phyloP scores from a whole-genome alignment of 768 basidiomycete genomes.

The Chalciporus pseudorubinellus region DNA sequence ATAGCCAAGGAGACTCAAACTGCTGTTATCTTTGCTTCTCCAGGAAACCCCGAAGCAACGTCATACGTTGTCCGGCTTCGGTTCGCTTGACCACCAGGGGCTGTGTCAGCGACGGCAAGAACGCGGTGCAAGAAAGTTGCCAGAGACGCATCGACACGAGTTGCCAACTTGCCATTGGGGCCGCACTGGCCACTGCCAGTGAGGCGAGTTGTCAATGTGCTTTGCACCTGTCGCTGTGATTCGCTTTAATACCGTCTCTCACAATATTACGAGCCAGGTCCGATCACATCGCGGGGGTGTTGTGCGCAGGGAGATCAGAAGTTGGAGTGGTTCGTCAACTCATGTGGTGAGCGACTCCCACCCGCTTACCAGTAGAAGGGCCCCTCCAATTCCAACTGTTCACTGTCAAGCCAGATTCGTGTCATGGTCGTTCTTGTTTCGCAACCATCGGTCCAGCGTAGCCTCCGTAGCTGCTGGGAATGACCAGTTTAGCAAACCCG shows the following conservation, averaged over 20 bases:
- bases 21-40: not conserved
- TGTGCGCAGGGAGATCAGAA: not conserved
- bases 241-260: conserved; percentile 14
- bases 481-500: conserved; percentile 14
- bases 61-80: conserved; percentile 5
- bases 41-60: conserved; percentile 4
- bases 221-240: not conserved
- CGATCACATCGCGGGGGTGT: conserved; percentile 6
- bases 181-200: too few relatives aligned
- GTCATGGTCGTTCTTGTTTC: conserved; percentile 3
- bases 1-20: not conserved
- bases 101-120: not conserved
- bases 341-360: not conserved
- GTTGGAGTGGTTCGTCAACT: not conserved
- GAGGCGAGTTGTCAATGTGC: not conserved
- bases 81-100: not conserved
- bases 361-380: not conserved
- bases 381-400: not conserved
- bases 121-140: not conserved
- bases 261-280: not conserved
- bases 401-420: not conserved
- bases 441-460: conserved; percentile 23
- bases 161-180: too few relatives aligned
- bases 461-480: conserved; percentile 18
- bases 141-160: conserved; percentile 4